These are phyloP conservation scores for Suillus occidentalis DNA, from an alignment of 768 basidiomycete genomes.

Conservation along the genomic window DNA sequence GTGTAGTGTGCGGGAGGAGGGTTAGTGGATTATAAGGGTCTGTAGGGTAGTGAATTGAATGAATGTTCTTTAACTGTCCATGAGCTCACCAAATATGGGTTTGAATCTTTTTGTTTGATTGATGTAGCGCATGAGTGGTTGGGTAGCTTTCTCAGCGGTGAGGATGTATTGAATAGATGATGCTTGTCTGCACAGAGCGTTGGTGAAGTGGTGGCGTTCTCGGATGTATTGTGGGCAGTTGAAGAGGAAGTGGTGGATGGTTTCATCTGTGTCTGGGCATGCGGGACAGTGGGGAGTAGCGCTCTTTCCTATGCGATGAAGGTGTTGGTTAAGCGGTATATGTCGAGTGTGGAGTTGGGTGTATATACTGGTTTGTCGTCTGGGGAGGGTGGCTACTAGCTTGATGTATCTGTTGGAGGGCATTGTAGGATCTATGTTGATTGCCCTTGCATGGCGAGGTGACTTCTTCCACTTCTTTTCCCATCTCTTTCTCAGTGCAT, in stretches of 20 bases:
- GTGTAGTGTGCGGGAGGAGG: too few species aligned
- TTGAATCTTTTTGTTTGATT: slow-evolving; percentile 6
- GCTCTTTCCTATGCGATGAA: slow-evolving; percentile 24
- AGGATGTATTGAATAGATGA: neutral
- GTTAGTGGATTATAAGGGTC: too few species aligned
- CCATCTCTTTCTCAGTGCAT: neutral
- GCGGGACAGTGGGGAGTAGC: slow-evolving; percentile 26
- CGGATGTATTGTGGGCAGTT: slow-evolving; percentile 25
- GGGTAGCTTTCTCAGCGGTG: neutral
- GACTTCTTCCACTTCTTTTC: neutral
- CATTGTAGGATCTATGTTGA: too few species aligned
- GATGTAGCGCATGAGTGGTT: neutral
- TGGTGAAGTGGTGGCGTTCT: neutral
- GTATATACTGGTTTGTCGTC: slow-evolving; percentile 23
- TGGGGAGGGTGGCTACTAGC: slow-evolving; percentile 4
- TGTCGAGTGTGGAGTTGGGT: slow-evolving; percentile 35
- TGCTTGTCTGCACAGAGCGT: neutral
- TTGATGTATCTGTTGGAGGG: slow-evolving; percentile 2
- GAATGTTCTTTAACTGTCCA: too few species aligned
- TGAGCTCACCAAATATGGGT: neutral
- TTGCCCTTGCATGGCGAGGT: neutral
- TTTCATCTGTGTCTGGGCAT: slow-evolving; percentile 26
- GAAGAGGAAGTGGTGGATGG: slow-evolving; percentile 30
- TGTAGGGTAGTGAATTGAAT: too few species aligned
- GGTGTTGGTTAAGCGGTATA: slow-evolving; percentile 29